phyloP scores from a whole-genome alignment of 805 yeast genomes.

The Barnettozyma salicaria region DNA sequence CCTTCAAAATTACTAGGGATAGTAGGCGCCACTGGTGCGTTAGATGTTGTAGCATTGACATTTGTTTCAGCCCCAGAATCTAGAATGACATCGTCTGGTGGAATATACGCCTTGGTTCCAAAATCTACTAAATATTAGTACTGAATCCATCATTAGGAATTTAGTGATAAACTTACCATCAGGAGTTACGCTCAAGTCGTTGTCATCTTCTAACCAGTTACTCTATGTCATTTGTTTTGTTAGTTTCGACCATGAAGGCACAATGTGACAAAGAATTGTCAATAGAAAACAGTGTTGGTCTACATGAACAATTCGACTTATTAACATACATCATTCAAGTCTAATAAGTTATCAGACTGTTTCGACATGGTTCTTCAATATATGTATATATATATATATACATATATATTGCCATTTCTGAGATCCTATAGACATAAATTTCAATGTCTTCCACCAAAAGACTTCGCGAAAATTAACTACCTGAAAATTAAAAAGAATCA shows the following conservation, averaged over 20 bases:
- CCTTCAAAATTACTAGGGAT: slow-evolving; percentile 28
- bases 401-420: no score
- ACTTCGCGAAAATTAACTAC: background rate
- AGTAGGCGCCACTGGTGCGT: background rate
- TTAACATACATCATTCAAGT: no score
- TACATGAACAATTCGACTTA: no score
- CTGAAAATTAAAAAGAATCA: background rate
- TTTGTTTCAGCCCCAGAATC: slow-evolving; percentile 5
- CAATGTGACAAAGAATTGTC: no score
- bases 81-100: slow-evolving; percentile 27
- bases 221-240: no score
- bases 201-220: slow-evolving; percentile 25
- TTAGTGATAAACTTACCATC: slow-evolving; percentile 10
- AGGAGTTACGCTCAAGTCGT: slow-evolving; percentile 16
- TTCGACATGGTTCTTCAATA: no score
- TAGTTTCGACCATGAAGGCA: no score
- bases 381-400: no score
- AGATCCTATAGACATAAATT: no score
- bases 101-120: slow-evolving; percentile 29
- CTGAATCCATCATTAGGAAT: background rate
- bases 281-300: no score
- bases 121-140: slow-evolving; percentile 11
- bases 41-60: slow-evolving; percentile 1
- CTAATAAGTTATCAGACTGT: no score
- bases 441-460: no score